Evolutionary conservation across 2,329 filamentous ascomycete species (phyloP).

Genomic region (Penicillium italicum): DNA sequence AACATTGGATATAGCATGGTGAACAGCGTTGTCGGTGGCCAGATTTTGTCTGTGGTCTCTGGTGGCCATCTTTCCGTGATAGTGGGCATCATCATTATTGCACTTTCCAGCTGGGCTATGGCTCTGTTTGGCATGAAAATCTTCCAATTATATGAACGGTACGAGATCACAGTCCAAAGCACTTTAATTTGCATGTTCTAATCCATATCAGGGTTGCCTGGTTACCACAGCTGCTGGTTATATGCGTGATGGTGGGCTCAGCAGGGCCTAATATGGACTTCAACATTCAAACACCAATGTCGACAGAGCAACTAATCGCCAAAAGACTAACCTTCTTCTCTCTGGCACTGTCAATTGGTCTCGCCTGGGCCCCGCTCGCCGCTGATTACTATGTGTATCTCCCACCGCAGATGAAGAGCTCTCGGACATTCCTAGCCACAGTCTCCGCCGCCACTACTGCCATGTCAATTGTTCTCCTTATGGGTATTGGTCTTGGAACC

Average conservation of each 20-base stretch:
- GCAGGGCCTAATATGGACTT: conserved; percentile 40
- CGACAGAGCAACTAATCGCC: conserved; percentile 29
- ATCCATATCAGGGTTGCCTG: conserved; percentile 32
- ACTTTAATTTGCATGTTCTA: neutral
- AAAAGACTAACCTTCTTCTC: conserved; percentile 40
- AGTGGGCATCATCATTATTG: conserved; percentile 39
- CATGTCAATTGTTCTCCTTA: conserved; percentile 35
- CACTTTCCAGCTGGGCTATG: conserved; percentile 34
- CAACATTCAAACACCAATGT: conserved; percentile 27
- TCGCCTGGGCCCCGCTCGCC: conserved; percentile 36
- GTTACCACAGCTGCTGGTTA: conserved; percentile 42
- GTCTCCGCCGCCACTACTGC: conserved; percentile 35
- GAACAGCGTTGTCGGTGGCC: conserved; percentile 43
- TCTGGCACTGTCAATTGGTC: conserved; percentile 34
- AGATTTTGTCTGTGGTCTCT: conserved; percentile 43
- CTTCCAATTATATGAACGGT: conserved; percentile 46
- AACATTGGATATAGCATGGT: conserved; percentile 45
- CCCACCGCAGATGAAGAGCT: conserved; percentile 35
- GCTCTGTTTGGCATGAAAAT: conserved; percentile 42
- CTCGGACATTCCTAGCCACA: conserved; percentile 39
- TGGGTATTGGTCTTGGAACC: conserved; percentile 44
- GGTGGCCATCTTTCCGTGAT: conserved; percentile 38
- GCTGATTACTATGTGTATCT: conserved; percentile 48
- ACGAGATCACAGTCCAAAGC: conserved; percentile 7
- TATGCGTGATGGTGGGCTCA: conserved; percentile 42